Base-by-base conservation (phyloP, 371 early-diverging fungal genomes). In the Syncephalis fuscata region DNA sequence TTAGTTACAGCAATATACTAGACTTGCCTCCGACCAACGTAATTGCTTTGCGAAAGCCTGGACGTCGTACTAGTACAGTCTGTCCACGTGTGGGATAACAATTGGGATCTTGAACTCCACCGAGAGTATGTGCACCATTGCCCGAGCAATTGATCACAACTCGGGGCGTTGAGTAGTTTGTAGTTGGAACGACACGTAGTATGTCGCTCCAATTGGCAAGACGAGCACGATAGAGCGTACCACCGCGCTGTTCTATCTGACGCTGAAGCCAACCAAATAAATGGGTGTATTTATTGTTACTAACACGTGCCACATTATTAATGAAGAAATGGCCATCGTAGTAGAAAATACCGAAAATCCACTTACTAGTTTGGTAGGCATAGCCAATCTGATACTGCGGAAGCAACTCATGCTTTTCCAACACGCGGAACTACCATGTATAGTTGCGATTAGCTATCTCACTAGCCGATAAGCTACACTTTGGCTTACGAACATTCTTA, bases 91-190 rank as follows among this genome's bases (percentile, higher is more conserved):
- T 80, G 8, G 84, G 80, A 36, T 63, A 81, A 4, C 80, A 56
- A 0, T 56, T 53, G 3, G 49, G n/a, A 53, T 88, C 89, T 17
- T 68, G 54, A 0, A 83, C 79, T 7, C 83, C 85, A 2, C 76
- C 81, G 1, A 88, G 56, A 14, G 54, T 63, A 24, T 67, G 47
- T 8, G 84, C 68, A 7, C 73, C 72, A 22, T 76, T 55, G 0
- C 87, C 89, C 1, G 84, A 73, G 53, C 89, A 88, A 51, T 85
- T 84, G 47, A 88, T 66, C 20, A 85, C 70, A 17, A 74, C 60
- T 11, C 32, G 32, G 7, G 32, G 4, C 32, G 11, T 7, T 4
- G 4, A 7, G 11, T 32, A 32, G 32, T 32, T 11, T 4, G 32
- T 11, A 32, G 32, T 4, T 32, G 32, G 32, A 11, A 19, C n/a